phyloP scores from a whole-genome alignment of 345 rosid genomes.

The Raphanus raphanistrum region DNA sequence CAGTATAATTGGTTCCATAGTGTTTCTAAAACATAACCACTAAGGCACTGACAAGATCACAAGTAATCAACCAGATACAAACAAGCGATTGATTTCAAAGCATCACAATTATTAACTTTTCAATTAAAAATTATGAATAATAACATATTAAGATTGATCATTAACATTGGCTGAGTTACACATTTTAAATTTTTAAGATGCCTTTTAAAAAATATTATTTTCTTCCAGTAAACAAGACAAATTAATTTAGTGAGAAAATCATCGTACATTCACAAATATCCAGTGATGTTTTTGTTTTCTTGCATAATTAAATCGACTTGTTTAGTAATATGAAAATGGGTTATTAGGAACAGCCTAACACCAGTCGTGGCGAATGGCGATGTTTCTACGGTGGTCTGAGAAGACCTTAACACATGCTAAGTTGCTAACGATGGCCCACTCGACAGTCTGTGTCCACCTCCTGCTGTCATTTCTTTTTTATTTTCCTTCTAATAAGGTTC shows the following conservation, averaged over 20 bases:
- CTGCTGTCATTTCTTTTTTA: not conserved
- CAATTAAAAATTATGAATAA: not conserved
- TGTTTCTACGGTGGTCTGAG: slow-evolving; percentile 31
- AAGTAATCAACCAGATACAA: slow-evolving; percentile 29
- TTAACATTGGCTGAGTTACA: slow-evolving; percentile 6
- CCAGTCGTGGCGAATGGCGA: slow-evolving; percentile 31
- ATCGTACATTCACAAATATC: not conserved
- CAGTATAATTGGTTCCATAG: not conserved
- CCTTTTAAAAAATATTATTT: not conserved
- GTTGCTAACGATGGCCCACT: slow-evolving; percentile 16
- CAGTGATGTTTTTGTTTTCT: not conserved
- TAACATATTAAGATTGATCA: not conserved
- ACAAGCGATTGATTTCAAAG: slow-evolving; percentile 30
- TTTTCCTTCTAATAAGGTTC: not conserved
- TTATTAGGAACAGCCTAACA: not conserved
- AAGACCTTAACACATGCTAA: slow-evolving; percentile 21
- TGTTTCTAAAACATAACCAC: slow-evolving; percentile 11
- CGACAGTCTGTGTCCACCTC: slow-evolving; percentile 15
- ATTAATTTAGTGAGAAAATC: not conserved
- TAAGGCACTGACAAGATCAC: slow-evolving; percentile 27
- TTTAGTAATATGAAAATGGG: not conserved
- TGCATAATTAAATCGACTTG: not conserved
- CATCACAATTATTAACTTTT: slow-evolving; percentile 1
- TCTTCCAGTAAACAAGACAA: slow-evolving; percentile 13
- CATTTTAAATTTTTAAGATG: slow-evolving; percentile 2